Evolutionary conservation across 116 monocot species (phyloP), one percentile per base, ranked within the genome.

Genomic region (Zostera marina): DNA sequence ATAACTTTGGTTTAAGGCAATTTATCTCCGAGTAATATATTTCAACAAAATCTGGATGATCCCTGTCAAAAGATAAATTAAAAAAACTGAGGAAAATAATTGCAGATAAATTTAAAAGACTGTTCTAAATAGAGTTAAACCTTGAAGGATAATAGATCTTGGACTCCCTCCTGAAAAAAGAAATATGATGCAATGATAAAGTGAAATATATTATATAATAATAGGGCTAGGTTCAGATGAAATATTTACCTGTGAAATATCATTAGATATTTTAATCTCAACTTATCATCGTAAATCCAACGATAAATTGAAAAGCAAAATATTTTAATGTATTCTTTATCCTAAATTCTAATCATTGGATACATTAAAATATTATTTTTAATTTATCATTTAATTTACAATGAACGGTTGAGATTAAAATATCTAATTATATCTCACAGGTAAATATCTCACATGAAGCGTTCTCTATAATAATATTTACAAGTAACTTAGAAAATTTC

Each of bases 81-180:
- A 10, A 20, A 60, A 26, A 1, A 26, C 12, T 25, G 21, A 46
- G 26, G 47, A 26, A 26, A 61, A 6, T 4, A 44, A 22, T 25
- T 46, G 25, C 13, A 61, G 23, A 25, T 47, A 20, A 47, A 22
- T 14, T 21, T 58, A 40, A 15, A 58, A 47, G 8, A 9, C 22
- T 12, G 44, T 20, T 15, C 14, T 46, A 61, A 45, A 66, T 25
- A 19, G 45, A 53, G 49, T 11, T 24, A 17, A 22, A 93, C 93
- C 93, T 84, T 57, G 94, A 79, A 64, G 94, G 94, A 71, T 88
- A 94, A 62, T 79, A 84, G 20, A 79, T 63, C 64, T 75, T 88
- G 26, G 47, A 39, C 62, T 81, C 79, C 56, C 73, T 77, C 82
- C 79, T 93, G 77, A 9, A 75, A 65, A 70, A 72, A 41, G 11